Evolutionary conservation across 2,329 filamentous ascomycete species (phyloP), one percentile per base, ranked within the genome.

Genomic region (Blastomyces gilchristii): DNA sequence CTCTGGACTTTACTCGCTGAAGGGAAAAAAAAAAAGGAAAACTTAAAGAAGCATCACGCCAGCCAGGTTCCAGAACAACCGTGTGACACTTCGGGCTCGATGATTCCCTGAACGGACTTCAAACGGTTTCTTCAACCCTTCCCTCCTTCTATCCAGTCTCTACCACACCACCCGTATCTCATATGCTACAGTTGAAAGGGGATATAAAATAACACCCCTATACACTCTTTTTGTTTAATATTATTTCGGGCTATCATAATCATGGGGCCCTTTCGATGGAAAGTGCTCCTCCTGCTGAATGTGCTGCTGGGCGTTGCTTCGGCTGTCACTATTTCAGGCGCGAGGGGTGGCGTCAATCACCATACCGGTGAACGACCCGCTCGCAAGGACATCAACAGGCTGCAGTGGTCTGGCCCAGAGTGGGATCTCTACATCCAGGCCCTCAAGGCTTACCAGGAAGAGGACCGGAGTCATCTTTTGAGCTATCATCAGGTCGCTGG

Each of bases 401-500:
- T 95, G 68, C 78, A 84, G 66, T 76, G 81, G 62, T 82, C 89
- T 63, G 74, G 79, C 18, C 72, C 81, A 9, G 85, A 90, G 69
- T 82, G 83, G 85, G 90, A 89, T 71, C 75, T 95, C 64, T 95
- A 88, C 73, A 78, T 95, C 34, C 81, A 93, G 58, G 88, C 87
- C 14, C 80, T 94, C 69, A 84, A 84, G 72, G 85, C 86, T 77
- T 85, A 93, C 78, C 86, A 90, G 75, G 82, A 80, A 65, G 83
- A 83, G 63, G 78, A 86, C 66, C 87, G 91, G 75, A 78, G 79
- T 39, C 79, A 85, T 65, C 79, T 81, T 62, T 79, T 88, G 47
- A 93, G 90, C 50, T 94, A 86, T 79, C 95, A 91, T 75, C 85
- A 90, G 70, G 82, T 95, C 68, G 83, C 88, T 64, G 89, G 90